phyloP scores from a whole-genome alignment of 2,329 filamentous ascomycete genomes.

The Penicillium freii region DNA sequence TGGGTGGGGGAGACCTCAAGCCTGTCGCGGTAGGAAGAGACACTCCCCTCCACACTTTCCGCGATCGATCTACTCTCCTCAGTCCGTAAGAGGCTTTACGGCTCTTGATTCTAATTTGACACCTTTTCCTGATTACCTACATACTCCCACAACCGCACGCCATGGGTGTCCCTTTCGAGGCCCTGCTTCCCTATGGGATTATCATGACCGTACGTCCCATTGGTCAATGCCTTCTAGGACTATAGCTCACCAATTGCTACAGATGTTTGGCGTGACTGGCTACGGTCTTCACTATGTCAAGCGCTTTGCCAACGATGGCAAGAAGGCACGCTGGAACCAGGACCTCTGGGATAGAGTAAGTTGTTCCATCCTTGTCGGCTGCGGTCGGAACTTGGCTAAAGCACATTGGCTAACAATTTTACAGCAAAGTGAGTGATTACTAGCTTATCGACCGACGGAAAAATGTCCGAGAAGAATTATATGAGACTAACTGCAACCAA shows the following conservation, averaged over 20 bases:
- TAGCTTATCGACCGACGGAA: neutral
- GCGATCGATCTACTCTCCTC: conserved; percentile 13
- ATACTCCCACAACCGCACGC: conserved; percentile 13
- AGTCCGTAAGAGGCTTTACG: conserved; percentile 10
- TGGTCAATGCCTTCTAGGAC: conserved; percentile 17
- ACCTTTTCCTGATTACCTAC: neutral
- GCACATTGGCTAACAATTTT: conserved; percentile 40
- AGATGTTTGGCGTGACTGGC: conserved; percentile 63
- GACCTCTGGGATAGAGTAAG: conserved; percentile 65
- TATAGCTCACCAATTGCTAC: conserved; percentile 26
- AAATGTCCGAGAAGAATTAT: conserved; percentile 14
- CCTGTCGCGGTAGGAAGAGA: conserved; percentile 13
- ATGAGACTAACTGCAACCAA: conserved; percentile 21
- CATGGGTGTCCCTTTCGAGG: conserved; percentile 68
- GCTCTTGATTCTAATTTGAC: conserved; percentile 2
- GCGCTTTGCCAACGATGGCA: conserved; percentile 62
- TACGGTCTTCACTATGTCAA: conserved; percentile 57
- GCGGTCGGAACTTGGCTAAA: conserved; percentile 15
- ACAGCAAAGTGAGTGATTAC: conserved; percentile 54
- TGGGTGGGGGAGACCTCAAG: conserved; percentile 31
- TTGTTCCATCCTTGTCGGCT: conserved; percentile 17
- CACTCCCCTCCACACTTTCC: conserved; percentile 18
- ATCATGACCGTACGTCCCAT: conserved; percentile 56
- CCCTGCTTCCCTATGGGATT: conserved; percentile 63
- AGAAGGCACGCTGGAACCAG: conserved; percentile 58